Conservation (phyloP, 805 yeast genomes). For the Candida piceae region DNA sequence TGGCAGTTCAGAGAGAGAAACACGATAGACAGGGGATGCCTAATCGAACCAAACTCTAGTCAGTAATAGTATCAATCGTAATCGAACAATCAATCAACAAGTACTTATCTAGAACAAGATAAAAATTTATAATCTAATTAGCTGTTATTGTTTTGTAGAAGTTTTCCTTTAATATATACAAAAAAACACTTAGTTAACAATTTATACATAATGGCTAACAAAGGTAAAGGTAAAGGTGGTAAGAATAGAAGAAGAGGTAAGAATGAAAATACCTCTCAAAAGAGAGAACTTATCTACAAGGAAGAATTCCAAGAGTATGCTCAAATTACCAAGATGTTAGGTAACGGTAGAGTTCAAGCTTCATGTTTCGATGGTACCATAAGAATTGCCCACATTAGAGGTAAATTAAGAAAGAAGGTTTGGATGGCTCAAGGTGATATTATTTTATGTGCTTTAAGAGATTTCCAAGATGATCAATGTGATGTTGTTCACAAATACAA, state of each 20-base stretch:
- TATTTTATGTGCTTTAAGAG: slow-evolving; percentile 91
- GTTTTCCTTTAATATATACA: too few relatives aligned
- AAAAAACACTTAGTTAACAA: not conserved
- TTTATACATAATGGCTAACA: slow-evolving; percentile 52
- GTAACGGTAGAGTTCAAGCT: slow-evolving; percentile 96
- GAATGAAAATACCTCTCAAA: slow-evolving; percentile 85
- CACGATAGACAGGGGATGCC: too few relatives aligned
- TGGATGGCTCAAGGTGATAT: slow-evolving; percentile 99
- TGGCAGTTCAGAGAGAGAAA: too few relatives aligned
- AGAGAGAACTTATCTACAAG: slow-evolving; percentile 86
- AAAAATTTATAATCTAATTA: too few relatives aligned
- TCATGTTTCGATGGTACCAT: slow-evolving; percentile 89
- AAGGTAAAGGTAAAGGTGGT: slow-evolving; percentile 58
- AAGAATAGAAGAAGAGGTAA: slow-evolving; percentile 98
- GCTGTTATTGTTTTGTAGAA: too few relatives aligned
- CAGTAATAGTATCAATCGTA: too few relatives aligned
- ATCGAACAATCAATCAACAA: too few relatives aligned
- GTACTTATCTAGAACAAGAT: too few relatives aligned
- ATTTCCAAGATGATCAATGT: slow-evolving; percentile 97
- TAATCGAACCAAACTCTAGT: too few relatives aligned
- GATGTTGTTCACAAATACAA: slow-evolving; percentile 96
- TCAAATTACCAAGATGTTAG: slow-evolving; percentile 96
- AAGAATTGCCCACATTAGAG: slow-evolving; percentile 97
- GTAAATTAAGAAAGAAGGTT: slow-evolving; percentile 97
- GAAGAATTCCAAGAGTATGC: slow-evolving; percentile 99